A percentile compares a stretch with the other conserved stretches of the same genome.
Conservation (phyloP, 371 early-diverging fungal genomes). For the Batkoa obscura region DNA sequence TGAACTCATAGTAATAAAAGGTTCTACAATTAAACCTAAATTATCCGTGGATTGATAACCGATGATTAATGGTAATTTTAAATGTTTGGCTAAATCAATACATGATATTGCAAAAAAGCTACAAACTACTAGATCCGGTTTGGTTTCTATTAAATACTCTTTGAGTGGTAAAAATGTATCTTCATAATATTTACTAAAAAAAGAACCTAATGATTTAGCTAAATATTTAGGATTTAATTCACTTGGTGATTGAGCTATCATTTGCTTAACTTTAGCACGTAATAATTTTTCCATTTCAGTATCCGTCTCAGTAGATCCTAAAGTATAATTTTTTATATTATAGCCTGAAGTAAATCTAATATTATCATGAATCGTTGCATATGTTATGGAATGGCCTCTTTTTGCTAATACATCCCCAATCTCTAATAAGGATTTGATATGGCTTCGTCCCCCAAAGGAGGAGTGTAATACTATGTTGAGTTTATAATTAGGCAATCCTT, state of each 20-base stretch:
- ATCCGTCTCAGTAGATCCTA: background rate
- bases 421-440: background rate
- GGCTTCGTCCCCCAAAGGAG: background rate
- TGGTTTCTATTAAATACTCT: background rate
- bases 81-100: background rate
- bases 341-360: background rate
- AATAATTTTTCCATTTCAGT: background rate
- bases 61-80: background rate
- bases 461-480: background rate
- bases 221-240: background rate
- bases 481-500: background rate
- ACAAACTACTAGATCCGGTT: constrained; percentile 1
- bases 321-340: too few species aligned
- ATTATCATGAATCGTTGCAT: background rate
- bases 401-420: background rate
- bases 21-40: too few species aligned
- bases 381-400: background rate
- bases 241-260: background rate
- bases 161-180: too few species aligned
- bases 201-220: background rate
- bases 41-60: background rate
- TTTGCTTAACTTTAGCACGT: background rate
- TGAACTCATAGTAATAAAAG: too few species aligned
- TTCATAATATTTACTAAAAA: too few species aligned
- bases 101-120: background rate